Evolutionary conservation across 768 basidiomycete genomes (phyloP), one percentile per base, ranked within the genome.

Genomic region (Agrocybe chaxingu): DNA sequence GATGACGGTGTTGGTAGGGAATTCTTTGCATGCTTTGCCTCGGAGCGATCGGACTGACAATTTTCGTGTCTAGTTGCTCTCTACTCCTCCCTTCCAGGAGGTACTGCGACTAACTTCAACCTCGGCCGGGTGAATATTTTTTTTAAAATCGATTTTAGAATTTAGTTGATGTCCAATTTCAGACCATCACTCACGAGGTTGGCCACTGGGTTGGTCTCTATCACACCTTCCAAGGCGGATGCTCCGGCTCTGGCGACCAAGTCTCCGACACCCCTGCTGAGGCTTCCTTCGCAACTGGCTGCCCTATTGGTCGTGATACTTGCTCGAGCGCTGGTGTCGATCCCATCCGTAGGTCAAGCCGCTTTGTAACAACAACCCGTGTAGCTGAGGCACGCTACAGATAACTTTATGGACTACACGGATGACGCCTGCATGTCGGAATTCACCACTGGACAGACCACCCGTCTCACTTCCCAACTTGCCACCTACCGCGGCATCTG

Each of bases 181-280:
- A 62, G 62, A 82, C 77, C 39, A 56, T 77, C 52, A 79, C 74
- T 10, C 81, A 83, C 59, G 81, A 83, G 62, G 74, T 71, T 42
- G 79, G 80, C n/a, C 80, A 82, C 66, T 83, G 81, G 80, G 66
- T 79, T 51, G 80, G 81, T 24, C 70, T 81, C 19, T 81, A 73
- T 65, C 79, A 81, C 66, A 79, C 80, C 19, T 81, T 80, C 75
- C 75, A 82, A 59, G 76, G 77, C 37, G 75, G 76, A 16, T 78
- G 72, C 66, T 43, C 50, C 10, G 54, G 51, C 55, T 41, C 66
- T 31, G 78, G 76, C 24, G 78, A 80, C 58, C 53, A 45, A 18
- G 76, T 80, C 48, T 57, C 57, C 10, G 77, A 78, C 56, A 79
- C 76, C 1, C 78, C 78, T 10, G 61, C 76, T 12, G 79, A 79